These are phyloP conservation scores for Naganishia sp. DNA, from an alignment of 1,284 basidiomycete genomes.

Conservation along the genomic window DNA sequence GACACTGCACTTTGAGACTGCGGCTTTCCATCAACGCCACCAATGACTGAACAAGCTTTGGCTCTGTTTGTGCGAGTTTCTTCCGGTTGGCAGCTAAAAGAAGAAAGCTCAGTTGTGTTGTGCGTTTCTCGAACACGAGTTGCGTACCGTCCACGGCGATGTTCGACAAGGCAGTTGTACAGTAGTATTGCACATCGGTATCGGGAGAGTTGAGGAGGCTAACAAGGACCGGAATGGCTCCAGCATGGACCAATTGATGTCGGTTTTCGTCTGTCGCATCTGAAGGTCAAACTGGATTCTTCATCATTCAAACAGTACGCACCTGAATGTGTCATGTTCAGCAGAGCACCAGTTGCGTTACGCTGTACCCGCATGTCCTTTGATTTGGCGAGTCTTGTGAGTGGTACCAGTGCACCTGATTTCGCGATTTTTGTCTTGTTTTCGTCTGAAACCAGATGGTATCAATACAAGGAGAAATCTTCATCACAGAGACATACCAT, in stretches of 20 bases:
- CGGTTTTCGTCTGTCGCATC: slow-evolving; percentile 86
- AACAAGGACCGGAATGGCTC: slow-evolving; percentile 96
- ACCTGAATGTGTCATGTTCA: slow-evolving; percentile 99
- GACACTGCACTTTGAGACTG: slow-evolving; percentile 98
- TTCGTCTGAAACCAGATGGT: slow-evolving; percentile 64
- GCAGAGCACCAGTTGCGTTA: slow-evolving; percentile 94
- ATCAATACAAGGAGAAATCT: neutral
- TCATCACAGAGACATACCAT: slow-evolving; percentile 64
- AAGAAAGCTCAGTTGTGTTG: neutral
- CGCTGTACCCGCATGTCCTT: slow-evolving; percentile 99
- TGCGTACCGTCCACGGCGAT: slow-evolving; percentile 88
- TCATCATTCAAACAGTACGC: slow-evolving; percentile 40
- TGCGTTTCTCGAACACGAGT: neutral
- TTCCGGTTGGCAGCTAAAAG: slow-evolving; percentile 77
- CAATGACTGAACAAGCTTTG: slow-evolving; percentile 90
- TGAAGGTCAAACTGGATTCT: neutral
- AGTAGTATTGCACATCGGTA: slow-evolving; percentile 99
- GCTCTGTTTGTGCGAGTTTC: slow-evolving; percentile 92
- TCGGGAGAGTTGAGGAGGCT: slow-evolving; percentile 93
- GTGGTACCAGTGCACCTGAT: slow-evolving; percentile 93
- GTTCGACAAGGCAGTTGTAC: slow-evolving; percentile 97
- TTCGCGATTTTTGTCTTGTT: slow-evolving; percentile 99
- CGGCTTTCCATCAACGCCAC: slow-evolving; percentile 97
- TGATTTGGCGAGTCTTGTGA: slow-evolving; percentile 92
- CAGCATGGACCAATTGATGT: slow-evolving; percentile 97